Evolutionary conservation across 2,329 filamentous ascomycete genomes (phyloP), one percentile per base, ranked within the genome.

Genomic region (Calonectria ilicicola): DNA sequence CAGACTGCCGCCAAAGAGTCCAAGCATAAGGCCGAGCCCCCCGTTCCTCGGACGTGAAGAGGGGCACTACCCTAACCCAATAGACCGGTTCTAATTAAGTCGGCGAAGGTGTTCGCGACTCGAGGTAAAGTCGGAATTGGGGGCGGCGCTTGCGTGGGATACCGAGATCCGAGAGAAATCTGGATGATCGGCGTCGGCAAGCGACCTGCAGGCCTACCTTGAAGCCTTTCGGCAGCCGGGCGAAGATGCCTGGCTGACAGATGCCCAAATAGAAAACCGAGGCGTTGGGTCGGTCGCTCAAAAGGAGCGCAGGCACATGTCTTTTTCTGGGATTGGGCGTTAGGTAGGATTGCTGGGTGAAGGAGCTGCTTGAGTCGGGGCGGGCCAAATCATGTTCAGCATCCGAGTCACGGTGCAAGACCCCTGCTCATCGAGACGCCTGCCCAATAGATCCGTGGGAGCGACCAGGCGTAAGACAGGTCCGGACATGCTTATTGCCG

Each of bases 141-240:
- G 63, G 47, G 21, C 10, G 46, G 8, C 40, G 27, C 15, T 14
- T 26, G 32, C 27, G 29, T 23, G 21, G 27, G 46, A 51, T 26
- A 40, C 63, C 63, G 35, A 53, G 29, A 51, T 62, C 44, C 49
- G 67, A 65, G 7, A 60, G 21, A 47, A 70, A 65, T 42, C 60
- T 65, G 62, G 60, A 58, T 44, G 67, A 65, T 70, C 62, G 49
- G 27, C 62, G 49, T 60, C 49, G 67, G 67, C 56, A 60, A 70
- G 46, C 21, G 29, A 40, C 44, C 32, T 65, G 46, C 44, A 53
- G 32, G 32, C 38, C 53, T 40, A 26, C 27, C 26, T 60, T 32
- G 56, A 17, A 56, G 60, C 63, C 9, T 23, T 44, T 38, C 38
- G 40, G 38, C 38, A 32, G 58, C 38, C 58, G 58, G 38, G 58